phyloP scores from a whole-genome alignment of 2,329 filamentous ascomycete genomes.

The Colletotrichum tofieldiae region DNA sequence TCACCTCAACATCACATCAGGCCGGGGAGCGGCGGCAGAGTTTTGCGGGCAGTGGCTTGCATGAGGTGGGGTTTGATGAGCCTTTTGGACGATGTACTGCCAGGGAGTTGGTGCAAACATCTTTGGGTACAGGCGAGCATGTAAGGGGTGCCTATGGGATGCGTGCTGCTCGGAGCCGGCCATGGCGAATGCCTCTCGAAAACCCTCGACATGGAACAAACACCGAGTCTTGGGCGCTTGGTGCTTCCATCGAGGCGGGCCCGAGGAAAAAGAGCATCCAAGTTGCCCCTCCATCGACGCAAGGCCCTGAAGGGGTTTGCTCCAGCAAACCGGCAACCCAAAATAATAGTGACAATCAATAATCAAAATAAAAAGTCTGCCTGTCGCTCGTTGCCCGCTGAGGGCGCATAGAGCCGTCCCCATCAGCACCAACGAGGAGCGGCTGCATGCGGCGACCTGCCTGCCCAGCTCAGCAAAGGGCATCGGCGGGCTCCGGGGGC shows the following conservation, averaged over 20 bases:
- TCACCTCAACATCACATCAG: slow-evolving; percentile 25
- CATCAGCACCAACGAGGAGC: slow-evolving; percentile 1
- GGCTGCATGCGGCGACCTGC: slow-evolving; percentile 41
- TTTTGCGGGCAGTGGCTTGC: slow-evolving; percentile 21
- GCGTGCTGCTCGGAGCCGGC: background rate
- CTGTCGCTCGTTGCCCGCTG: slow-evolving; percentile 20
- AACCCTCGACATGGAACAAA: background rate
- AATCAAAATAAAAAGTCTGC: background rate
- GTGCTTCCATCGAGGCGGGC: background rate
- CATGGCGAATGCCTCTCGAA: background rate
- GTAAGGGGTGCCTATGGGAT: background rate
- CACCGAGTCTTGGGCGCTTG: slow-evolving; percentile 1
- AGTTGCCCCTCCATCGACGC: slow-evolving; percentile 4
- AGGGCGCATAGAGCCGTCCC: slow-evolving; percentile 33
- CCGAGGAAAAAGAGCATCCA: background rate
- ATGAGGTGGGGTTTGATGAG: slow-evolving; percentile 15
- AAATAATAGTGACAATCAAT: no score
- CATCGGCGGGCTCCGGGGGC: slow-evolving; percentile 52
- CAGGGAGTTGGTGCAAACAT: background rate
- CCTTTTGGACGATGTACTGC: background rate
- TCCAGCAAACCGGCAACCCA: background rate
- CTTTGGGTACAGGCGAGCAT: background rate
- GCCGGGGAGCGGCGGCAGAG: slow-evolving; percentile 22
- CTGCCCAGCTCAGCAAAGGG: slow-evolving; percentile 42
- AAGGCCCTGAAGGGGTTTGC: slow-evolving; percentile 23